Base-by-base conservation (phyloP, 2,329 filamentous ascomycete genomes). In the Xylariales sp. region DNA sequence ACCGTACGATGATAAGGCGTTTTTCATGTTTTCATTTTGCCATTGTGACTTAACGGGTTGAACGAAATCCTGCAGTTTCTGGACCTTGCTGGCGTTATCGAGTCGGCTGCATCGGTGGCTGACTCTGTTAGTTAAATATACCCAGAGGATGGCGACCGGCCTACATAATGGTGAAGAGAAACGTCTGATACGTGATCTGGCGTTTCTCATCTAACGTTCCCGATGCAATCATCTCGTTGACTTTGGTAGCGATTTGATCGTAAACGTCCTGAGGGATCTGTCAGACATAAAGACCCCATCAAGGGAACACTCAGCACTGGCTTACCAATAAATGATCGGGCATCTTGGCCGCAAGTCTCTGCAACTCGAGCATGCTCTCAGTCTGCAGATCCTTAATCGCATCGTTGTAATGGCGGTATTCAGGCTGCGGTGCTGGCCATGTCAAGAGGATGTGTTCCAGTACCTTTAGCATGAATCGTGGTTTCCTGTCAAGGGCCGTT, bases 401-500 rank as follows among this genome's bases (percentile, higher is more conserved):
- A 49, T 97, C 93, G 11, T 86, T 89, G 61, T 90, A 95, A 3
- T 80, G 70, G 29, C 77, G 74, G 53, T 85, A 78, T 32, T 84
- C 78, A 3, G 84, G 81, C 42, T 86, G 77, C 31, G 87, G 79
- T 3, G 77, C 71, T n/a, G 88, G 80, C 65, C 85, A 84, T 24
- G 87, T 89, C 56, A 91, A 81, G 27, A 98, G 74, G 47, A 96
- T 89, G 60, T 96, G 87, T 58, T 96, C 88, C 3, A 97, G 74
- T 16, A 95, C 87, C 57, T 86, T 89, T 15, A 96, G 73, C 63
- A 95, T 93, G 61, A 96, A 91, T 25, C 73, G 75, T 5, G 84
- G 77, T 42, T 88, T 86, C 51, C 82, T 83, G 56, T 88, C 82
- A 5, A 95, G 71, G 3, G 86, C 86, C 21, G 81, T 84, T 1